phyloP scores from a whole-genome alignment of 1,139 yeast species.

The Yamadazyma conglobata region DNA sequence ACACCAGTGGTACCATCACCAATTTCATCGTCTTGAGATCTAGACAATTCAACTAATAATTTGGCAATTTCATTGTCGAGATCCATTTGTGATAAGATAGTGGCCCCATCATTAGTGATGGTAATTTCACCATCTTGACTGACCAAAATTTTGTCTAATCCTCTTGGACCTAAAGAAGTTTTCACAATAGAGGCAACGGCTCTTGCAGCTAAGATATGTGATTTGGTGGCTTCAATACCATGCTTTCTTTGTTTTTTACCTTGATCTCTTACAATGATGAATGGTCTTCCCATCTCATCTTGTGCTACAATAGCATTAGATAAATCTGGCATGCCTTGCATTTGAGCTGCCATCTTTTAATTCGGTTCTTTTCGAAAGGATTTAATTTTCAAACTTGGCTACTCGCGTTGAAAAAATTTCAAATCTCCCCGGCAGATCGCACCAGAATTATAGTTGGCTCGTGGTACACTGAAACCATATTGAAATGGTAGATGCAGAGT shows the following conservation, averaged over 20 bases:
- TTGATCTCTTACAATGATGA: slow-evolving; percentile 95
- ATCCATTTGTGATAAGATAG: slow-evolving; percentile 94
- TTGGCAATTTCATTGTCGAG: slow-evolving; percentile 95
- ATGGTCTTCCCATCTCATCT: slow-evolving; percentile 98
- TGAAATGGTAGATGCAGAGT: no score
- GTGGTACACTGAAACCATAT: no score
- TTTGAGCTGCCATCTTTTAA: slow-evolving; percentile 26
- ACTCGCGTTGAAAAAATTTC: slow-evolving; percentile 17
- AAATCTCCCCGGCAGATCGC: no score
- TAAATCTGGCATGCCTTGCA: slow-evolving; percentile 81
- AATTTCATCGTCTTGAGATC: slow-evolving; percentile 96
- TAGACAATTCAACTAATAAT: slow-evolving; percentile 86
- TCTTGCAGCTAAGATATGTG: slow-evolving; percentile 93
- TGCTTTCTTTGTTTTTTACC: slow-evolving; percentile 89
- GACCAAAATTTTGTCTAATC: slow-evolving; percentile 92
- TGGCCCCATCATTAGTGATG: slow-evolving; percentile 98
- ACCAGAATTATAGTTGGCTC: no score
- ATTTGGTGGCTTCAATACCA: slow-evolving; percentile 92
- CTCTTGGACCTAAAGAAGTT: slow-evolving; percentile 95
- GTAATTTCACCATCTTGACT: slow-evolving; percentile 96
- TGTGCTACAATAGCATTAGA: slow-evolving; percentile 98
- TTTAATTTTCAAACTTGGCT: no score
- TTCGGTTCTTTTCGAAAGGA: no score
- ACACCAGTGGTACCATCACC: slow-evolving; percentile 99
- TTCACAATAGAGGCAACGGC: slow-evolving; percentile 90